Conservation (phyloP, 371 early-diverging fungal species). For the Saksenaea oblongispora region DNA sequence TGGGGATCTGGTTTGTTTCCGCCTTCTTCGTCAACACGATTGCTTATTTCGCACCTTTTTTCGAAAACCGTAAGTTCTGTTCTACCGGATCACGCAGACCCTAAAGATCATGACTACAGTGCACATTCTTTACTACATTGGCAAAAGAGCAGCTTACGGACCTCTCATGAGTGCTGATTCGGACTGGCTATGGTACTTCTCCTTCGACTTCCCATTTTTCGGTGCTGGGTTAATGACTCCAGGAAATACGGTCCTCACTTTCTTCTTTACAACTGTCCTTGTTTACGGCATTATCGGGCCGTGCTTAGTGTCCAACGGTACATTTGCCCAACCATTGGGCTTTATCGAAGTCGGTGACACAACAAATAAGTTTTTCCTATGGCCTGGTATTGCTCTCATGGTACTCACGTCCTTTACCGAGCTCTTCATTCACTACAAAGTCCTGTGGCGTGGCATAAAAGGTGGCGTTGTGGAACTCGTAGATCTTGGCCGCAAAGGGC, state of each 20-base stretch:
- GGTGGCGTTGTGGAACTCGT: constrained; percentile 33
- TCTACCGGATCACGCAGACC: too few relatives aligned
- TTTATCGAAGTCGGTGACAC: constrained; percentile 37
- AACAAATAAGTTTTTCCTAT: constrained; percentile 59
- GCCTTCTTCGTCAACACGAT: constrained; percentile 49
- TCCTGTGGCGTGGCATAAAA: constrained; percentile 56
- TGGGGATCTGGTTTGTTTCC: constrained; percentile 49
- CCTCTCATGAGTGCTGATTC: constrained; percentile 53
- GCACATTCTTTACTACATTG: constrained; percentile 63
- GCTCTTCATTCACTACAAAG: constrained; percentile 52
- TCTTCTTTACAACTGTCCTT: constrained; percentile 55
- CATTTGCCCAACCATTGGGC: constrained; percentile 35
- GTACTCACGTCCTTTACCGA: constrained; percentile 64
- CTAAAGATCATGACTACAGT: constrained; percentile 16
- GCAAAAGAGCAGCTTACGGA: constrained; percentile 40
- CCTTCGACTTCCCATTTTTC: constrained; percentile 61
- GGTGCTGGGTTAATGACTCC: constrained; percentile 72
- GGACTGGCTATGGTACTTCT: constrained; percentile 58
- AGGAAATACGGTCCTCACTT: constrained; percentile 54
- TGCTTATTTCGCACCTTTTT: constrained; percentile 59
- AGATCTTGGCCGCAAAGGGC: background rate
- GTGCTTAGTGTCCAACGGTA: constrained; percentile 39
- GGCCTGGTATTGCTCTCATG: constrained; percentile 77
- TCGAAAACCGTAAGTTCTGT: constrained; percentile 35
- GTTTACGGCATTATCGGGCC: constrained; percentile 59